Evolutionary conservation across 2,329 filamentous ascomycete genomes (phyloP).

Genomic region (Cadophora sp.): DNA sequence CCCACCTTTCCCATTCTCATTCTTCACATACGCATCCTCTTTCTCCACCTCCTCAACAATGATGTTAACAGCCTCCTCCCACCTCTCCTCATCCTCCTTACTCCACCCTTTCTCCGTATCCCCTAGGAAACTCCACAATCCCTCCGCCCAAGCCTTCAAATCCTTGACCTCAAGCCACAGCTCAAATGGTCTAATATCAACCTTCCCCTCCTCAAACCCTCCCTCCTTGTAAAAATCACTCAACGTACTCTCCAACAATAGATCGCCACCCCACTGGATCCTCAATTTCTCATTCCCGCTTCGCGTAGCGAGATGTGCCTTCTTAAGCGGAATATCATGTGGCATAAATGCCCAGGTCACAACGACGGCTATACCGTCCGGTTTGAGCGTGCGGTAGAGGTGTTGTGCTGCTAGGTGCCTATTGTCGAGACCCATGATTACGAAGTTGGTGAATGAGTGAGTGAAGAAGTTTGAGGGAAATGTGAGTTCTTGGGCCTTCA

Average conservation of each 20-base stretch:
- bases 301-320: slow-evolving; percentile 15
- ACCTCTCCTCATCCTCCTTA: slow-evolving; percentile 24
- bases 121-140: slow-evolving; percentile 26
- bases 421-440: slow-evolving; percentile 9
- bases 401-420: slow-evolving; percentile 69
- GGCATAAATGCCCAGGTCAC: slow-evolving; percentile 23
- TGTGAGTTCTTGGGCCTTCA: slow-evolving; percentile 24
- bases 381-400: slow-evolving; percentile 85
- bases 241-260: slow-evolving; percentile 18
- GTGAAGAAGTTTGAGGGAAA: slow-evolving; percentile 25
- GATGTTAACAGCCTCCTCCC: slow-evolving; percentile 22
- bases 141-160: slow-evolving; percentile 16
- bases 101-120: slow-evolving; percentile 18
- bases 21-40: slow-evolving; percentile 11
- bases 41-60: slow-evolving; percentile 18
- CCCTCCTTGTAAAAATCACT: slow-evolving; percentile 6
- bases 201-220: slow-evolving; percentile 18
- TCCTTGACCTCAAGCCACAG: slow-evolving; percentile 13
- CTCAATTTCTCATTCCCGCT: slow-evolving; percentile 14
- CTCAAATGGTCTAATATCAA: slow-evolving; percentile 13
- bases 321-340: slow-evolving; percentile 13
- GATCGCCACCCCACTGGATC: slow-evolving; percentile 10
- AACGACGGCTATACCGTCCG: slow-evolving; percentile 70
- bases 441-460: slow-evolving; percentile 22
- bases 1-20: slow-evolving; percentile 16